Percentiles rank a stretch among this genome's conserved stretches.
These are phyloP conservation scores for Uronychia setigera DNA, from an alignment of 73 alveolate genomes.

Conservation along the genomic window DNA sequence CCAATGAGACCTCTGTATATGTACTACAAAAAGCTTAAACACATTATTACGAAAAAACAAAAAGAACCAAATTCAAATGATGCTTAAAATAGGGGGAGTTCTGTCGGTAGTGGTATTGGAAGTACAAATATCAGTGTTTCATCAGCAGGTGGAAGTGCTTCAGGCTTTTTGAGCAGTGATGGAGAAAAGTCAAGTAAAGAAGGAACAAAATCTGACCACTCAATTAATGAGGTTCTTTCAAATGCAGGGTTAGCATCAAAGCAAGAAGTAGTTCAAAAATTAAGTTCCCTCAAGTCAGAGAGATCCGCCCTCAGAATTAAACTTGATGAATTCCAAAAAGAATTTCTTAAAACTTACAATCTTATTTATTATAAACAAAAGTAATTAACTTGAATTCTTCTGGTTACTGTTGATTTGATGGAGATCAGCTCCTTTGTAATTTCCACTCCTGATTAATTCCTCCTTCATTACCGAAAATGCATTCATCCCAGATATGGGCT, in stretches of 20 bases:
- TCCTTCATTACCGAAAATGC: too few relatives aligned
- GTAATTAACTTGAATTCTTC: too few relatives aligned
- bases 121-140: background rate
- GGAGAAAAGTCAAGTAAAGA: background rate
- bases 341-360: conserved; percentile 76
- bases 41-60: conserved; percentile 57
- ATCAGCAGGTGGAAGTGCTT: background rate
- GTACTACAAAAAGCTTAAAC: conserved; percentile 85
- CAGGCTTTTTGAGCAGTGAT: background rate
- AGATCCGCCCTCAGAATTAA: conserved; percentile 72
- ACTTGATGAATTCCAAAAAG: conserved; percentile 80
- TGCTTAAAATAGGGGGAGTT: background rate
- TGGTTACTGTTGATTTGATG: too few relatives aligned
- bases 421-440: too few relatives aligned
- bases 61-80: conserved; percentile 25
- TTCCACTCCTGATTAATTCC: too few relatives aligned
- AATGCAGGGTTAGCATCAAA: background rate
- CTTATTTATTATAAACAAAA: too few relatives aligned
- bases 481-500: too few relatives aligned
- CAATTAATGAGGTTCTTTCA: background rate
- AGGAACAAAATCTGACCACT: background rate
- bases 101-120: conserved; percentile 3
- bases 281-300: too few relatives aligned
- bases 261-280: too few relatives aligned
- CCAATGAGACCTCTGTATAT: conserved; percentile 93